phyloP scores from a whole-genome alignment of 768 basidiomycete genomes.

The Leccinellum luteum region DNA sequence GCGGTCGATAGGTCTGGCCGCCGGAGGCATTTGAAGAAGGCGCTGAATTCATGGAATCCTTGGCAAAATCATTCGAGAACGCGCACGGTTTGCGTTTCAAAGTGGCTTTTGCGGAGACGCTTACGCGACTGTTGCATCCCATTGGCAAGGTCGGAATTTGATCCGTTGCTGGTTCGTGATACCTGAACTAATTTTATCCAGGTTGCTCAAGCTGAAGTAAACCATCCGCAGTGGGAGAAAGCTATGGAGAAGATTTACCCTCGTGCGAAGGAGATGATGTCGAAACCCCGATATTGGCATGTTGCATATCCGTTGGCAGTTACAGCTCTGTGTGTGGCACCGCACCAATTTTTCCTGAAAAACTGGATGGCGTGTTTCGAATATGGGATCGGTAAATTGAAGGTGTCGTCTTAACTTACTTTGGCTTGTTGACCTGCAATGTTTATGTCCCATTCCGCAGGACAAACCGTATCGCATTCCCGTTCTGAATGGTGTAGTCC shows the following conservation, averaged over 20 bases:
- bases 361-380: constrained; percentile 80
- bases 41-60: constrained; percentile 82
- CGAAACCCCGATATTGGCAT: constrained; percentile 87
- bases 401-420: constrained; percentile 46
- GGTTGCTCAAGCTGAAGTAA: constrained; percentile 95
- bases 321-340: constrained; percentile 82
- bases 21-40: constrained; percentile 91
- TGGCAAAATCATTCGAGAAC: constrained; percentile 80
- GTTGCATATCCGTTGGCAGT: constrained; percentile 83
- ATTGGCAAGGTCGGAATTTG: constrained; percentile 67
- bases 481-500: constrained; percentile 78
- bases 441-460: constrained; percentile 37
- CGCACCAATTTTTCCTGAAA: constrained; percentile 79
- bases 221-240: constrained; percentile 92
- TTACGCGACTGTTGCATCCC: constrained; percentile 76
- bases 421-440: background rate
- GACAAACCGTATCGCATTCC: constrained; percentile 70
- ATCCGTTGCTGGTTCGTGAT: background rate
- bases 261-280: constrained; percentile 80
- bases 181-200: constrained; percentile 27
- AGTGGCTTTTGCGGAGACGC: constrained; percentile 78
- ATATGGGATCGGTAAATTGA: constrained; percentile 68
- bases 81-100: constrained; percentile 84
- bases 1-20: constrained; percentile 72
- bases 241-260: constrained; percentile 83